Evolutionary conservation across 2,329 filamentous ascomycete genomes (phyloP).

Genomic region (Xylaria sp.): DNA sequence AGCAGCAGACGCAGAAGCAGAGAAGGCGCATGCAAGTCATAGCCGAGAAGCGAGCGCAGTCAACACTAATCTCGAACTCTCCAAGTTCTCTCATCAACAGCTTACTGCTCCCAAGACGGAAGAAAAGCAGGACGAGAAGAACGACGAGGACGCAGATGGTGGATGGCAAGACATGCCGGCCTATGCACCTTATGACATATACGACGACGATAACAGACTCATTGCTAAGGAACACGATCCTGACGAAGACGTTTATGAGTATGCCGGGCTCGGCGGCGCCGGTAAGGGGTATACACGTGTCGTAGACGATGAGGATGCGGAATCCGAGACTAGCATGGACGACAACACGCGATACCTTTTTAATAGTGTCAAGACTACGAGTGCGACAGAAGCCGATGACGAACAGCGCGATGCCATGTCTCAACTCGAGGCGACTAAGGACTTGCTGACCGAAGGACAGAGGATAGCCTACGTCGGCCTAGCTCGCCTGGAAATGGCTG

Average conservation of each 20-base stretch:
- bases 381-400: conserved; percentile 64
- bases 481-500: conserved; percentile 71
- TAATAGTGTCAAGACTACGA: conserved; percentile 58
- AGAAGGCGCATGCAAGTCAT: conserved; percentile 27
- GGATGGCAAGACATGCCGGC: conserved; percentile 94
- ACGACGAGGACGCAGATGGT: conserved; percentile 48
- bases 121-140: conserved; percentile 37
- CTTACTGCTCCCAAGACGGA: conserved; percentile 54
- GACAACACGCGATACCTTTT: conserved; percentile 97
- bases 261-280: conserved; percentile 76
- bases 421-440: conserved; percentile 94
- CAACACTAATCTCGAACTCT: conserved; percentile 41
- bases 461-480: conserved; percentile 93
- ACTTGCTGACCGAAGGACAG: conserved; percentile 90
- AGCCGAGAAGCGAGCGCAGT: conserved; percentile 38
- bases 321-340: conserved; percentile 93
- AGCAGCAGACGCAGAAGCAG: conserved; percentile 23
- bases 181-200: conserved; percentile 87
- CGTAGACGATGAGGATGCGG: conserved; percentile 88
- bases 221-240: conserved; percentile 74
- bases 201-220: conserved; percentile 86
- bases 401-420: conserved; percentile 79
- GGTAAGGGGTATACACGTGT: conserved; percentile 94
- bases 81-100: conserved; percentile 90
- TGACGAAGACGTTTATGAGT: conserved; percentile 62